Conservation (phyloP, 768 basidiomycete genomes). For the Hydnomerulius pinastri region DNA sequence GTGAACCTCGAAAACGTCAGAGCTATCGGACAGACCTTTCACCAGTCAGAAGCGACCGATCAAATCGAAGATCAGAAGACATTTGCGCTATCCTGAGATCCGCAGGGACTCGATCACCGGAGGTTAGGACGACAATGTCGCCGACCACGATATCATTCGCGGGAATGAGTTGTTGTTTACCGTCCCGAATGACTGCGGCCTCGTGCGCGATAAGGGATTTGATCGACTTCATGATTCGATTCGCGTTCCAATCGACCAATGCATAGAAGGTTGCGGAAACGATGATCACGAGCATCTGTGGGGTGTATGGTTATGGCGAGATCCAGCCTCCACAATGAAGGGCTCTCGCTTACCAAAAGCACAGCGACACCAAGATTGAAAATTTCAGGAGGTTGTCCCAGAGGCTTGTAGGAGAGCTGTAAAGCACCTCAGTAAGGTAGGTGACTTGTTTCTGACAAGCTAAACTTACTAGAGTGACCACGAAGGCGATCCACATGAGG, state of each 20-base stretch:
- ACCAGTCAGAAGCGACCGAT: constrained; percentile 55
- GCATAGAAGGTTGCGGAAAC: constrained; percentile 50
- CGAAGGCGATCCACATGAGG: constrained; percentile 55
- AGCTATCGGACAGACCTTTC: constrained; percentile 35
- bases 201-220: constrained; percentile 61
- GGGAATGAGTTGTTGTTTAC: constrained; percentile 45
- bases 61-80: constrained; percentile 53
- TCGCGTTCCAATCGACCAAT: constrained; percentile 51
- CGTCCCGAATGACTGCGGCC: constrained; percentile 55
- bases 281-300: constrained; percentile 43
- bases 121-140: constrained; percentile 52
- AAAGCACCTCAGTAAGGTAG: constrained; percentile 16
- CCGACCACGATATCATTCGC: constrained; percentile 61
- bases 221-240: constrained; percentile 54
- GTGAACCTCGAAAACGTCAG: not conserved
- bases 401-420: constrained; percentile 53
- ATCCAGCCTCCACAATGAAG: constrained; percentile 1
- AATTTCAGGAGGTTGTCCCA: constrained; percentile 43
- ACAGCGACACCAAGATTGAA: constrained; percentile 56
- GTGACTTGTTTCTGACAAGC: not conserved
- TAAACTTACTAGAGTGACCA: constrained; percentile 43
- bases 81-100: constrained; percentile 57
- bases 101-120: constrained; percentile 60
- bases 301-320: constrained; percentile 15
- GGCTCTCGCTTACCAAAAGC: constrained; percentile 41